Evolutionary conservation across 768 basidiomycete species (phyloP).

Genomic region (Boletus pseudopeckii): DNA sequence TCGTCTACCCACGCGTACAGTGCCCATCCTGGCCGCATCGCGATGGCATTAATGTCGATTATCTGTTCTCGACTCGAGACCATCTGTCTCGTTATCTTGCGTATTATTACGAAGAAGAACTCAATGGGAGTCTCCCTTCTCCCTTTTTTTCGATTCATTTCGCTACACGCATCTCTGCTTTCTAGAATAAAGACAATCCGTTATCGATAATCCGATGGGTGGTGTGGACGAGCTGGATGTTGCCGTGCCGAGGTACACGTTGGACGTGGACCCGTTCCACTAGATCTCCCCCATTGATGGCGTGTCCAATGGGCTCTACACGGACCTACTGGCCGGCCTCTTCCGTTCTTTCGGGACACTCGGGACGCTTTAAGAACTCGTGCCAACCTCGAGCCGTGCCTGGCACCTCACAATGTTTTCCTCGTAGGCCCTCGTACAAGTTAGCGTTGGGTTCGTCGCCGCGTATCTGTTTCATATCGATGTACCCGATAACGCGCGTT

Average conservation of each 20-base stretch:
- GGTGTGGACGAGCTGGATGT: not conserved
- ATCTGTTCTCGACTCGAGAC: not conserved
- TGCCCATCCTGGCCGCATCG: not conserved
- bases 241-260: not conserved
- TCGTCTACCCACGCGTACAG: not conserved
- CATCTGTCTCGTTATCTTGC: not conserved
- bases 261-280: not conserved
- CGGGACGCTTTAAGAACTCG: not conserved
- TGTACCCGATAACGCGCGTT: not conserved
- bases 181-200: conserved; percentile 7
- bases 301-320: not conserved
- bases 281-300: conserved; percentile 1
- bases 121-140: not conserved
- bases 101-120: conserved; percentile 8
- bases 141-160: conserved; percentile 3
- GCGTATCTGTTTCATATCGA: not conserved
- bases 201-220: conserved; percentile 17
- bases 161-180: conserved; percentile 1
- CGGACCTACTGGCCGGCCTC: not conserved
- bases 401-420: conserved; percentile 5
- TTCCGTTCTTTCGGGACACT: not conserved
- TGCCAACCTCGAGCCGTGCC: conserved; percentile 7
- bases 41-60: conserved; percentile 1
- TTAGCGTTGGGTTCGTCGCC: not conserved
- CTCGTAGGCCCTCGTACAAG: not conserved